A percentile compares a stretch with the other conserved stretches of the same genome.
Evolutionary conservation across 73 alveolate species (phyloP).

Genomic region (Paramecium sonneborni): DNA sequence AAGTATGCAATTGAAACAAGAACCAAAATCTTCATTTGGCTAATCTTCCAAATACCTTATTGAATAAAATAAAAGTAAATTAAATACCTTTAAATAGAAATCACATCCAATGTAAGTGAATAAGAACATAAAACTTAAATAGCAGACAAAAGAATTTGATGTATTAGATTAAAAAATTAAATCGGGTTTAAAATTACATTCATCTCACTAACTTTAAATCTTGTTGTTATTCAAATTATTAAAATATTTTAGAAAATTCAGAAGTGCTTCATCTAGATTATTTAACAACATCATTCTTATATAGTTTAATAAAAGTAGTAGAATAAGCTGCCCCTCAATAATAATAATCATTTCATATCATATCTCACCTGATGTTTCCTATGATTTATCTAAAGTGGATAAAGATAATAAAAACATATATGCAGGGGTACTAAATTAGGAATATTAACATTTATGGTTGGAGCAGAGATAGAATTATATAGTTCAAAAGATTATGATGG

Average conservation of each 20-base stretch:
- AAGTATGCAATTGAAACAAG: neutral
- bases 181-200: neutral
- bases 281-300: neutral
- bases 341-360: constrained; percentile 73
- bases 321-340: constrained; percentile 10
- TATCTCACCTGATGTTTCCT: constrained; percentile 75
- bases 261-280: constrained; percentile 40
- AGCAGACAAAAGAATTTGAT: neutral
- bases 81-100: neutral
- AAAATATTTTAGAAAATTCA: constrained; percentile 7
- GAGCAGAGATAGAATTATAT: constrained; percentile 78
- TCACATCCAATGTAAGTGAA: neutral
- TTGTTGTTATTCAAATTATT: neutral
- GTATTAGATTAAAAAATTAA: neutral
- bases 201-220: neutral
- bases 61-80: constrained; percentile 19
- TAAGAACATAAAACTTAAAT: constrained; percentile 13
- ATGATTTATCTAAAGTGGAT: constrained; percentile 77
- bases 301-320: neutral
- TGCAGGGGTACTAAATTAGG: constrained; percentile 79
- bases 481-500: constrained; percentile 74
- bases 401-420: constrained; percentile 62
- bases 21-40: neutral
- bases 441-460: constrained; percentile 87
- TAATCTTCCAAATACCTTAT: constrained; percentile 38